Base-by-base conservation (phyloP, 1,284 basidiomycete species). In the Ustilago tritici region DNA sequence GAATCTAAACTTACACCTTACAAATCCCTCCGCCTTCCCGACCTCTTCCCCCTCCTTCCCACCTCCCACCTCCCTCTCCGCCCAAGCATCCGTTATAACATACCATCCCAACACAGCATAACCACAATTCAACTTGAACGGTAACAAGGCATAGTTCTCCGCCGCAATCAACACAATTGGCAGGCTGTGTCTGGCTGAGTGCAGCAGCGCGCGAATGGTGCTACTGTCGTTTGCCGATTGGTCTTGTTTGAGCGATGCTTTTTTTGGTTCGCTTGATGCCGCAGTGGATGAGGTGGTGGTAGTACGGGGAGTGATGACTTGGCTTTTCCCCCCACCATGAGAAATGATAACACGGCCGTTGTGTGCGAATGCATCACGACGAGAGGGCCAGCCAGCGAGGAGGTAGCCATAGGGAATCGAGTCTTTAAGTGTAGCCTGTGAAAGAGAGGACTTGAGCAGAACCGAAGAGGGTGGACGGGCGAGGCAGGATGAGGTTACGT, bases 91-190 rank as follows among this genome's bases (percentile, higher is more conserved):
- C 2, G 80, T 80, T 50, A 81, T 74, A 10, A 61, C 11, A 56
- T 81, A 81, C 80, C 80, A 81, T 11, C 78, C 80, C 23, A 81
- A 56, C 31, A 81, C 79, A 2, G 80, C 80, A 50, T 79, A 81
- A 2, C 62, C 53, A 36, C 78, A 78, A 10, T 60, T 12, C 32
- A 80, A 52, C 17, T 58, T 47, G 50, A 78, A 79, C 1, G 74
- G 76, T 17, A 70, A 36, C 31, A 80, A 67, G 10, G 65, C 65
- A 46, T 81, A 81, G 32, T 58, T 63, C 4, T 78, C 69, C 0
- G 61, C 71, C 2, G 76, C 63, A 17, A 81, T 70, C 14, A 81
- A 56, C 1, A 80, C 70, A 17, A 81, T 63, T 2, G 80, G 80
- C 31, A 69, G 40, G 7, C 38, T 19, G 36, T 75, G 61, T 19